phyloP scores from a whole-genome alignment of 257 asterid genomes.

The Petrea volubilis region DNA sequence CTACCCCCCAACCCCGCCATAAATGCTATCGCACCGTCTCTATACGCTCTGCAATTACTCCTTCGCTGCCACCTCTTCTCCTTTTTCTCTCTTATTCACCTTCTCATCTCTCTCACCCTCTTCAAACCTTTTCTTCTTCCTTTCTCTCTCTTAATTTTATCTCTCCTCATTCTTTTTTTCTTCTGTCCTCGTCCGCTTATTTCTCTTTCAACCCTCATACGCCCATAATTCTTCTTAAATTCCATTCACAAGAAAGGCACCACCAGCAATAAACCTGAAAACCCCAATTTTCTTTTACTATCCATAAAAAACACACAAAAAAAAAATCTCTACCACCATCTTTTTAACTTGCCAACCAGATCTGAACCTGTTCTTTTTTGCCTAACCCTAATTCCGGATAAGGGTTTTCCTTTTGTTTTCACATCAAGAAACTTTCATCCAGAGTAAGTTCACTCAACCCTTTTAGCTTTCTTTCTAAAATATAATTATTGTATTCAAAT shows the following conservation, averaged over 20 bases:
- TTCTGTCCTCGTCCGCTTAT: conserved; percentile 1
- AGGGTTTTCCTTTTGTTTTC: conserved; percentile 27
- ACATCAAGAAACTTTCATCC: neutral
- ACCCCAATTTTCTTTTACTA: neutral
- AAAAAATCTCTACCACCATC: neutral
- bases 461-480: neutral
- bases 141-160: neutral
- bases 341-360: conserved; percentile 35
- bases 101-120: conserved; percentile 23
- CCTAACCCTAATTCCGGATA: conserved; percentile 27
- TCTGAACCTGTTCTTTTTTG: conserved; percentile 29
- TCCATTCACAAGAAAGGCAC: conserved; percentile 71
- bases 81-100: conserved; percentile 27
- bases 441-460: conserved; percentile 23
- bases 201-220: conserved; percentile 28
- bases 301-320: too few species aligned
- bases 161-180: neutral
- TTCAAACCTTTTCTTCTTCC: neutral
- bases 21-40: conserved; percentile 81
- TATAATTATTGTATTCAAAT: neutral
- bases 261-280: conserved; percentile 24
- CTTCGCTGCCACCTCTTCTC: conserved; percentile 51
- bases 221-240: conserved; percentile 49
- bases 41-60: conserved; percentile 76
- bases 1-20: conserved; percentile 50